Percentiles rank a stretch among this genome's conserved stretches.
phyloP scores from a whole-genome alignment of 2,329 filamentous ascomycete genomes.

The Oidium heveae region DNA sequence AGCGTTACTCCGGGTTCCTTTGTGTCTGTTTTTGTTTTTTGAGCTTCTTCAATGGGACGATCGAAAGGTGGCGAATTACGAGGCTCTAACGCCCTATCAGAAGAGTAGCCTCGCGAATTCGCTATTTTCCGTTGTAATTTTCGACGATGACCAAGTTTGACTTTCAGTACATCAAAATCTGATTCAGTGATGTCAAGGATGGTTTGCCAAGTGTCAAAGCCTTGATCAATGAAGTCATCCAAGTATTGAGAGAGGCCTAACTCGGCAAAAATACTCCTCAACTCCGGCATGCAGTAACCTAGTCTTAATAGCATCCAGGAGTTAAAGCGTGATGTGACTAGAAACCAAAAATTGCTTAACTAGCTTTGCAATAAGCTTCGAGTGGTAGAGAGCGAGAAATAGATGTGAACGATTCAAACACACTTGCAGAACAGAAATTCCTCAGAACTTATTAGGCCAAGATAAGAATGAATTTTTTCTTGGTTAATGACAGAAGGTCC shows the following conservation, averaged over 20 bases:
- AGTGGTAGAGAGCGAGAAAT: too few species aligned
- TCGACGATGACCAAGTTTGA: conserved; percentile 63
- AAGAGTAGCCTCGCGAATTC: conserved; percentile 35
- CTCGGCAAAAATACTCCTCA: conserved; percentile 49
- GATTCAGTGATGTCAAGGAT: too few species aligned
- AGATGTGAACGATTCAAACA: too few species aligned
- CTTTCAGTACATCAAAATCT: conserved; percentile 48
- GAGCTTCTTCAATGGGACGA: conserved; percentile 26
- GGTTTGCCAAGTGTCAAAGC: conserved; percentile 69
- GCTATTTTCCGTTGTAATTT: conserved; percentile 64
- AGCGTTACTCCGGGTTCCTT: conserved; percentile 20
- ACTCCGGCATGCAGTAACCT: too few species aligned
- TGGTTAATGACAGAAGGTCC: too few species aligned
- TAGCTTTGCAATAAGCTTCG: too few species aligned
- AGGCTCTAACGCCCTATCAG: conserved; percentile 14
- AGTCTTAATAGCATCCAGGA: too few species aligned
- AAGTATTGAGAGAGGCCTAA: conserved; percentile 60
- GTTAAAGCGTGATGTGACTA: too few species aligned
- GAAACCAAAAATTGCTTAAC: too few species aligned
- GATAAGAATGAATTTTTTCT: too few species aligned
- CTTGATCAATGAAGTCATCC: conserved; percentile 46
- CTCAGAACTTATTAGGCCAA: too few species aligned
- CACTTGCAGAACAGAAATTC: too few species aligned
- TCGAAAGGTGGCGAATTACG: conserved; percentile 29
- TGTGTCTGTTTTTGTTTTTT: conserved; percentile 19